Percentiles rank a stretch among this genome's conserved stretches.
Evolutionary conservation across 257 asterid genomes (phyloP).

Genomic region (Jaltomata sinuosa): DNA sequence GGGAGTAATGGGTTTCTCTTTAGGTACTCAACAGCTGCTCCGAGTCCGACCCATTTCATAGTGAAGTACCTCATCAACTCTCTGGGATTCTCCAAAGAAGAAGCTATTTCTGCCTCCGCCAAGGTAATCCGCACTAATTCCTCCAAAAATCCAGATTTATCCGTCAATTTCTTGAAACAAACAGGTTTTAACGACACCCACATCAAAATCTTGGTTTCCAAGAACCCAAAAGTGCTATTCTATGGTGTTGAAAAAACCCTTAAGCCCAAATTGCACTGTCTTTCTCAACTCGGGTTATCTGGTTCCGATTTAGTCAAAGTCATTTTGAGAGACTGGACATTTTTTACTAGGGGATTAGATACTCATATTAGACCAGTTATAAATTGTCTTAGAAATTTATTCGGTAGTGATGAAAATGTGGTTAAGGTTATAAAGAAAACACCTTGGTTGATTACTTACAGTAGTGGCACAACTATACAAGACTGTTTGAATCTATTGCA

Average conservation of each 20-base stretch:
- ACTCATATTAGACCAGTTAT: background rate
- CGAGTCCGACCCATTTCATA: background rate
- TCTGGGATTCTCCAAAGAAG: constrained; percentile 6
- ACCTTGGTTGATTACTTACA: background rate
- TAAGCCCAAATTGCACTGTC: constrained; percentile 3
- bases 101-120: background rate
- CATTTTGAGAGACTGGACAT: background rate
- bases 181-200: background rate
- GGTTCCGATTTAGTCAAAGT: background rate
- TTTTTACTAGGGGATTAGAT: background rate
- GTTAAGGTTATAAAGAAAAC: background rate
- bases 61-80: background rate
- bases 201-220: background rate
- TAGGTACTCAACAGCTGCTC: background rate
- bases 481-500: background rate
- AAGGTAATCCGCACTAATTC: background rate
- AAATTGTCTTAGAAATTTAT: background rate
- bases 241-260: constrained; percentile 3
- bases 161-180: background rate
- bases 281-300: constrained; percentile 4
- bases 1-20: background rate
- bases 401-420: constrained; percentile 6
- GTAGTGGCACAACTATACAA: background rate
- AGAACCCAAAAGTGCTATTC: background rate
- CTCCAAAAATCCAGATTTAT: background rate